Evolutionary conservation across 1,139 yeast genomes (phyloP).

Genomic region (Kodamaea alishanica): DNA sequence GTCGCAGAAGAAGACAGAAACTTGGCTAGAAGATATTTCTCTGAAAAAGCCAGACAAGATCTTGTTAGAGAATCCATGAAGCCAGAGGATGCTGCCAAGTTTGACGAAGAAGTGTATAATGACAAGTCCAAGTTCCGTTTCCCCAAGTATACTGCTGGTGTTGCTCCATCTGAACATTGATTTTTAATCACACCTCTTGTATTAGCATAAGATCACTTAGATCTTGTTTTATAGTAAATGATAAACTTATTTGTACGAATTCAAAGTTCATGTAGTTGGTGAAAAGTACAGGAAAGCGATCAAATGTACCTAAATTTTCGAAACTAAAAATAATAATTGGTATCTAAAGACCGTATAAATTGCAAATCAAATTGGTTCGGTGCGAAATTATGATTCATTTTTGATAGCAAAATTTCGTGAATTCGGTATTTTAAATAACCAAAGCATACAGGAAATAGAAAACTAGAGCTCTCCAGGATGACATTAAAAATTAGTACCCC

Average conservation of each 20-base stretch:
- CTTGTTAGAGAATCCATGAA: constrained; percentile 44
- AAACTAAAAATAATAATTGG: no score
- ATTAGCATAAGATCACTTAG: no score
- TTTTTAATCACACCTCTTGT: no score
- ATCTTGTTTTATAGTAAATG: no score
- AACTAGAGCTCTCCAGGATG: constrained; percentile 10
- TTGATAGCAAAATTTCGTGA: neutral
- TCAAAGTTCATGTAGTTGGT: no score
- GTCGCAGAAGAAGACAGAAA: constrained; percentile 84
- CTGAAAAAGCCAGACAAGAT: constrained; percentile 67
- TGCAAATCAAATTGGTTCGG: no score
- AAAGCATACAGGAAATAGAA: neutral
- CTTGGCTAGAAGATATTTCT: constrained; percentile 65
- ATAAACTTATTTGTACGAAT: no score
- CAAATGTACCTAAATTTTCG: no score
- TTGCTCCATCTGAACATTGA: constrained; percentile 34
- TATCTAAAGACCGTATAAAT: no score
- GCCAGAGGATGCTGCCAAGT: constrained; percentile 37
- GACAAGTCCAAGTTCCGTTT: constrained; percentile 47
- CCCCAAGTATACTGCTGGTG: constrained; percentile 45
- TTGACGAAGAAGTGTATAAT: constrained; percentile 43
- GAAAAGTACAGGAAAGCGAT: no score
- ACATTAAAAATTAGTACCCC: constrained; percentile 19
- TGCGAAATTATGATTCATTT: neutral
- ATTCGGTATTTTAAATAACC: neutral